A percentile compares a stretch with the other conserved stretches of the same genome.
Conservation (phyloP, 306 rosid species). For the Trichosanthes cucumerina region DNA sequence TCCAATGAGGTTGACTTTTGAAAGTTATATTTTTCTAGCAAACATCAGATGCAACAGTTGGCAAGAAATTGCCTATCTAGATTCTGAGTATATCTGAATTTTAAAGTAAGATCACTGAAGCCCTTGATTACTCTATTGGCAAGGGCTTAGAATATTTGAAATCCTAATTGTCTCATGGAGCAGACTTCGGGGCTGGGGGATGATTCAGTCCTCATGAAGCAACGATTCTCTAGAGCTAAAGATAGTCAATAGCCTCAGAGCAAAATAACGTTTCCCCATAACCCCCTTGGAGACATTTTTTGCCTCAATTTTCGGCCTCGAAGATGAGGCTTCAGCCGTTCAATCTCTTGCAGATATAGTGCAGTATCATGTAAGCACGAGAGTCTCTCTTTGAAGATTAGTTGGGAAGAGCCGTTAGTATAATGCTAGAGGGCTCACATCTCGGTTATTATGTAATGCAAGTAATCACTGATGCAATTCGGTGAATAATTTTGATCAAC, state of each 20-base stretch:
- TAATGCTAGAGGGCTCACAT: not conserved
- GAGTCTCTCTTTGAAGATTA: not conserved
- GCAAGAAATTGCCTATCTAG: not conserved
- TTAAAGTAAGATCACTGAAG: not conserved
- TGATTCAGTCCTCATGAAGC: not conserved
- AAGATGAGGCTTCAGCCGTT: not conserved
- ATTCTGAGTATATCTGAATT: not conserved
- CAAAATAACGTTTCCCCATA: not conserved
- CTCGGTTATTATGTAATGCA: not conserved
- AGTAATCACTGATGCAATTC: not conserved
- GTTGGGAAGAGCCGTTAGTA: not conserved
- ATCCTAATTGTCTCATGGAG: not conserved
- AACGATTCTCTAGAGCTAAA: not conserved
- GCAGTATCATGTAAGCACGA: not conserved
- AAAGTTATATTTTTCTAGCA: not conserved
- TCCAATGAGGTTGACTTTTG: not conserved
- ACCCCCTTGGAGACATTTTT: not conserved
- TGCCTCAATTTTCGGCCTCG: not conserved
- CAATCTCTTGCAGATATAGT: not conserved
- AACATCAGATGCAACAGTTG: not conserved
- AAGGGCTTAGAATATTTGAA: not conserved
- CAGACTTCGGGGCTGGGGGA: not conserved
- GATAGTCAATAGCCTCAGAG: not conserved
- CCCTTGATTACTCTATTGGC: not conserved
- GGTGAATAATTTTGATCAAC: not conserved